phyloP scores from a whole-genome alignment of 129 eudicot genomes.

The Glebionis coronaria region DNA sequence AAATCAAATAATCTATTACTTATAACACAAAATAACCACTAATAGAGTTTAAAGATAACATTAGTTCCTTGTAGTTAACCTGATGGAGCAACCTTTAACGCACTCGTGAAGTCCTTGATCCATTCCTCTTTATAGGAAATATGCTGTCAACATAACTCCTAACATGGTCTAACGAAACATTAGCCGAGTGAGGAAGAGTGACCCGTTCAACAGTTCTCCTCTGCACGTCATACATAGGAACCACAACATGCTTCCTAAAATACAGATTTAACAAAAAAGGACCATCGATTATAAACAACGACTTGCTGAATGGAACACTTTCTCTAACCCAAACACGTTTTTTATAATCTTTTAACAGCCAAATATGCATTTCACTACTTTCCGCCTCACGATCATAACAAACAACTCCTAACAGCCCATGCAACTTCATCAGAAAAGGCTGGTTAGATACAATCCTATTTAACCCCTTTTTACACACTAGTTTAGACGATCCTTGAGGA shows the following conservation, averaged over 20 bases:
- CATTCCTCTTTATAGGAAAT: neutral
- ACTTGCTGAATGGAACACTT: neutral
- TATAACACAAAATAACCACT: no score
- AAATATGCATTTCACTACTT: neutral
- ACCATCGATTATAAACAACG: neutral
- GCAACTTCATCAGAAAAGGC: neutral
- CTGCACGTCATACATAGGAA: conserved; percentile 1
- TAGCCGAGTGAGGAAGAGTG: neutral
- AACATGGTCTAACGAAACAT: neutral
- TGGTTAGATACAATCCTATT: neutral
- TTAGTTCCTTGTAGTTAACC: neutral
- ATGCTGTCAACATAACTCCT: conserved; percentile 10
- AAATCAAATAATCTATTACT: no score
- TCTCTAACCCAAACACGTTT: conserved; percentile 5
- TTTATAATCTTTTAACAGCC: neutral
- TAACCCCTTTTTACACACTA: neutral
- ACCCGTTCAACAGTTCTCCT: neutral
- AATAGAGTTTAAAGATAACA: no score
- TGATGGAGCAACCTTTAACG: neutral
- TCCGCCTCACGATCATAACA: neutral
- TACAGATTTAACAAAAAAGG: neutral
- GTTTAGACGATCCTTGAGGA: neutral
- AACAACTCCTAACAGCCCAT: conserved; percentile 3
- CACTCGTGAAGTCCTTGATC: neutral
- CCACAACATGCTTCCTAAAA: no score